Evolutionary conservation across 495 filamentous ascomycete genomes (phyloP).

Genomic region (Chaetomium fimeti): DNA sequence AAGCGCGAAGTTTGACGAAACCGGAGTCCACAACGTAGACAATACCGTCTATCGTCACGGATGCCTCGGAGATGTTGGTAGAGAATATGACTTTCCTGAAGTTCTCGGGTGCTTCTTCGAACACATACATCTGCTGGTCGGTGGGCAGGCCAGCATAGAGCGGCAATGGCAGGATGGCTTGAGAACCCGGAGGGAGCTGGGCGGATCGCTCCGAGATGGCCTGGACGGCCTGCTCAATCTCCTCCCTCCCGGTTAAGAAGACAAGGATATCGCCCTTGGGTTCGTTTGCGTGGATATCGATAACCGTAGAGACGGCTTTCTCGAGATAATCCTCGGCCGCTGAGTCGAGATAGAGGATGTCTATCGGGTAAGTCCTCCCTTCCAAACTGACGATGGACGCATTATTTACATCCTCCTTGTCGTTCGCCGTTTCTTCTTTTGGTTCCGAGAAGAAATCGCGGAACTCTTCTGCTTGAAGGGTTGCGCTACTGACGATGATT

Average conservation of each 20-base stretch:
- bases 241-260: constrained; percentile 90
- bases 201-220: constrained; percentile 72
- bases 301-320: constrained; percentile 79
- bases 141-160: constrained; percentile 86
- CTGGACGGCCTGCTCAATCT: constrained; percentile 82
- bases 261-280: constrained; percentile 85
- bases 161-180: constrained; percentile 71
- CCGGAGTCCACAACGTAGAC: constrained; percentile 91
- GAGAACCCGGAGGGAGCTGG: constrained; percentile 68
- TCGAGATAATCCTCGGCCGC: constrained; percentile 88
- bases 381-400: constrained; percentile 85
- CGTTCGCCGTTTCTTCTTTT: constrained; percentile 45
- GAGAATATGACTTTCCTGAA: constrained; percentile 89
- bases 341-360: constrained; percentile 77
- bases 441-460: constrained; percentile 68
- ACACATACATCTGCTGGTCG: constrained; percentile 90
- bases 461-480: constrained; percentile 88
- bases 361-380: constrained; percentile 89
- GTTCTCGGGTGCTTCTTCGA: constrained; percentile 81
- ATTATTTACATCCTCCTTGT: constrained; percentile 41
- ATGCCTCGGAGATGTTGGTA: constrained; percentile 96
- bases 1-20: constrained; percentile 87
- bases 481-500: constrained; percentile 92
- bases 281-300: constrained; percentile 91
- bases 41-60: constrained; percentile 89